phyloP scores from a whole-genome alignment of 768 basidiomycete genomes.

The Leccinellum rugosiceps region DNA sequence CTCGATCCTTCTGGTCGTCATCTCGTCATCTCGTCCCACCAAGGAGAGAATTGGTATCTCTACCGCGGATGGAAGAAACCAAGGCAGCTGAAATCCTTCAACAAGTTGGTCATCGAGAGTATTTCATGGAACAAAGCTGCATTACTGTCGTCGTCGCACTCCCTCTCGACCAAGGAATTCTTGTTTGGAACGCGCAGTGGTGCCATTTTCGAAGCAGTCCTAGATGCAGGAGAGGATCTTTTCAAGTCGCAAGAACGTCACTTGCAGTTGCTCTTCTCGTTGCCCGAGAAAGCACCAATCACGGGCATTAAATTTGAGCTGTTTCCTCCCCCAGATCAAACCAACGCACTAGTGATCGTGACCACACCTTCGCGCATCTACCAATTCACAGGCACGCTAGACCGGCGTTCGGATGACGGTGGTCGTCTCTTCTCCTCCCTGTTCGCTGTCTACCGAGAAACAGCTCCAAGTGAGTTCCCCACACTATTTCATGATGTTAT shows the following conservation, averaged over 20 bases:
- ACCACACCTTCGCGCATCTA: constrained; percentile 89
- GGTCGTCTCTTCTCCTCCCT: constrained; percentile 72
- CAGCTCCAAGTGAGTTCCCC: constrained; percentile 74
- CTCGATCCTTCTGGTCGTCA: constrained; percentile 93
- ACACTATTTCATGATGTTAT: not conserved
- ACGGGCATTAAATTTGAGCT: constrained; percentile 84
- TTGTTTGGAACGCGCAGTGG: constrained; percentile 86
- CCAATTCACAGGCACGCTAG: constrained; percentile 74
- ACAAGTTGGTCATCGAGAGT: constrained; percentile 83
- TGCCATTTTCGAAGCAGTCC: constrained; percentile 80
- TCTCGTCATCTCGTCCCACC: constrained; percentile 77
- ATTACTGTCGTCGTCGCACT: constrained; percentile 58
- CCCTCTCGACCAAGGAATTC: constrained; percentile 78
- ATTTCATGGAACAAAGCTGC: constrained; percentile 86
- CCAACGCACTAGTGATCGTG: constrained; percentile 66
- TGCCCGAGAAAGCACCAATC: constrained; percentile 79
- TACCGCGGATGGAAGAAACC: constrained; percentile 82
- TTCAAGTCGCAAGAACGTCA: constrained; percentile 88
- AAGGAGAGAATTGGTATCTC: constrained; percentile 94
- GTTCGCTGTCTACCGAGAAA: constrained; percentile 72
- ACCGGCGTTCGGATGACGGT: constrained; percentile 68
- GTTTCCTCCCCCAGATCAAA: constrained; percentile 61
- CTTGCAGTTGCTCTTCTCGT: constrained; percentile 65
- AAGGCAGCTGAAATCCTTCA: constrained; percentile 68
- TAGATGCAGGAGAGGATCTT: constrained; percentile 89